Base-by-base conservation (phyloP, 352 stramenopile genomes). In the Globisporangium abappressorium region DNA sequence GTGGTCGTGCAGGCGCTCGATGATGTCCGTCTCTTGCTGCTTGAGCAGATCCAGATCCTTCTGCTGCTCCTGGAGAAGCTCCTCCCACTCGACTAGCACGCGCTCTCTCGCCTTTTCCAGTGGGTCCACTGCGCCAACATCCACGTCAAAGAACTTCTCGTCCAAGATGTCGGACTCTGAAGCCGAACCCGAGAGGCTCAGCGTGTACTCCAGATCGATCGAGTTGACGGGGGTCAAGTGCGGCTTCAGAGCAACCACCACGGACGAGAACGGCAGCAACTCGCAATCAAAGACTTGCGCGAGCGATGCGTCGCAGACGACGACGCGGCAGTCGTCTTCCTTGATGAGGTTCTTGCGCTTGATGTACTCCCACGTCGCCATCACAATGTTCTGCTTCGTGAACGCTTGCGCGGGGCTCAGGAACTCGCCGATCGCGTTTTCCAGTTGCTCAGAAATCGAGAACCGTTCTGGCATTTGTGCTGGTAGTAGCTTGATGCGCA, bases 291-390 rank as follows among this genome's bases (percentile, higher is more conserved):
- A 80, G 26, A 93, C 64, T 65, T 81, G 72, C 5, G 58, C 46
- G 56, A 93, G 72, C 59, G 73, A 78, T 0, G 76, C 69, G 49
- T 93, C 85, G 59, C 83, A 91, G 18, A 85, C 64, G 38, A 89
- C 80, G 33, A 93, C 80, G 24, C 85, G 81, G 59, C 82, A 93
- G 72, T 93, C 85, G 64, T 93, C 85, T n/a, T 84, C 78, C 64
- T 93, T 92, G 73, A 93, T 92, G 34, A 92, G 75, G 58, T 92
- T 87, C 33, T 70, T 72, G 54, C 75, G 70, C 66, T 93, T 92
- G 70, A 92, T 88, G 73, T 92, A 93, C 67, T 90, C 77, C 85
- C 85, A 93, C 61, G 77, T 80, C 12, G 80, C 85, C 77, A 93
- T 75, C 59, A 93, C 68, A 47, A 93, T 89, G 70, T 87, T 79